Evolutionary conservation across 768 basidiomycete species (phyloP).

Genomic region (Coprinellus micaceus): DNA sequence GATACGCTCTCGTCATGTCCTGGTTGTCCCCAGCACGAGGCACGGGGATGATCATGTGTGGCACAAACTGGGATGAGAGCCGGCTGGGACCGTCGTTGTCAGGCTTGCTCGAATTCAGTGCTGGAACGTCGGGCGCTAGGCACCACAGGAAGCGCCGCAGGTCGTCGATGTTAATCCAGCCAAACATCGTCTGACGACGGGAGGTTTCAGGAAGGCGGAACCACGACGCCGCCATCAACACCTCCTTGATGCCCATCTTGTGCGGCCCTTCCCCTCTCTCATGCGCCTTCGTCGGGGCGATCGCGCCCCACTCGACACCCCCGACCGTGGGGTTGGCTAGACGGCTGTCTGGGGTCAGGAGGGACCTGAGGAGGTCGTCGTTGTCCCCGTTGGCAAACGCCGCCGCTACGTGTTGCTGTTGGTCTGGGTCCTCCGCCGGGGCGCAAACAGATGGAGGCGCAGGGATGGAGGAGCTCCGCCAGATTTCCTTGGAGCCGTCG

Average conservation of each 20-base stretch:
- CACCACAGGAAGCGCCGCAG: background rate
- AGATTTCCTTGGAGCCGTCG: constrained; percentile 62
- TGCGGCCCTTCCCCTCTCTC: too few relatives aligned
- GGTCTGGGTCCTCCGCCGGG: background rate
- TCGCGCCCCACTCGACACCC: too few relatives aligned
- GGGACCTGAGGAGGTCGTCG: background rate
- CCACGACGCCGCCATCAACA: too few relatives aligned
- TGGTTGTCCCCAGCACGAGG: background rate
- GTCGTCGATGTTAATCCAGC: background rate
- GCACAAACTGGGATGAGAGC: constrained; percentile 9
- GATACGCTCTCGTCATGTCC: constrained; percentile 10
- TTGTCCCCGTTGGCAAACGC: background rate
- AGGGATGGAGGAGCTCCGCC: constrained; percentile 30
- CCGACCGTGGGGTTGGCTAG: too few relatives aligned
- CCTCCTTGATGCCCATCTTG: too few relatives aligned
- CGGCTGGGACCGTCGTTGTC: background rate
- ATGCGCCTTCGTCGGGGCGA: too few relatives aligned
- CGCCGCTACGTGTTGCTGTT: background rate
- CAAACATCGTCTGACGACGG: too few relatives aligned
- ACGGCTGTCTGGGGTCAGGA: background rate
- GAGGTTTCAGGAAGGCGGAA: too few relatives aligned
- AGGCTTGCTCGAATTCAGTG: background rate
- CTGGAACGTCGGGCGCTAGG: background rate
- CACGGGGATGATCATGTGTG: constrained; percentile 12
- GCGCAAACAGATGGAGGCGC: background rate